A percentile compares a stretch with the other conserved stretches of the same genome.
Conservation (phyloP, 164 flowering plant species). For the Tetrastigma voinierianum region DNA sequence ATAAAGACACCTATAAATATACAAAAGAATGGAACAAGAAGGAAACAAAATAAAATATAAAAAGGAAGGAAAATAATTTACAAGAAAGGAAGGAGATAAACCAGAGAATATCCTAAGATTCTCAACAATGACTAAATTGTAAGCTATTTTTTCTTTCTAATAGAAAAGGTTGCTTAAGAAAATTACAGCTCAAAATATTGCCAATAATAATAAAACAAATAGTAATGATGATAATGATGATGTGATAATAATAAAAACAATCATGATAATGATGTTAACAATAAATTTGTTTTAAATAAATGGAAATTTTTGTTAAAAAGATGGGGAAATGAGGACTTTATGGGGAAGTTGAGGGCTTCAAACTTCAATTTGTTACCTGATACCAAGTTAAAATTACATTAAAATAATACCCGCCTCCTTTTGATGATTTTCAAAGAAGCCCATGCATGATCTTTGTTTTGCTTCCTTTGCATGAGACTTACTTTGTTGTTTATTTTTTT, state of each 20-base stretch:
- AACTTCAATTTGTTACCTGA: constrained; percentile 53
- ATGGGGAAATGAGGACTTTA: neutral
- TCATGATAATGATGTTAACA: too few relatives aligned
- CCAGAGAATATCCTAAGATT: too few relatives aligned
- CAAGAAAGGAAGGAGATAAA: too few relatives aligned
- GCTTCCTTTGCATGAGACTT: constrained; percentile 40
- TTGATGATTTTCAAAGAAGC: constrained; percentile 42
- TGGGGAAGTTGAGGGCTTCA: neutral
- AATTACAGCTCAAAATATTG: neutral
- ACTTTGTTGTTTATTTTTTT: constrained; percentile 32
- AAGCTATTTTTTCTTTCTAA: neutral
- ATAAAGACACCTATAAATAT: too few relatives aligned
- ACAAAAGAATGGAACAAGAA: too few relatives aligned
- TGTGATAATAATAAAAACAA: too few relatives aligned
- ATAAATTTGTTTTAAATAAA: too few relatives aligned
- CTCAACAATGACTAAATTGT: too few relatives aligned
- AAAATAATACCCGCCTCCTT: constrained; percentile 48
- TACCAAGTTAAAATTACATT: constrained; percentile 91
- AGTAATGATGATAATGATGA: neutral
- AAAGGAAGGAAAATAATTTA: too few relatives aligned
- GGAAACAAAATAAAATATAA: too few relatives aligned
- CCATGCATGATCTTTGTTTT: constrained; percentile 43
- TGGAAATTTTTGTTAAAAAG: neutral
- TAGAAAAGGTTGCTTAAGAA: neutral
- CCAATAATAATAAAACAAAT: neutral